Base-by-base conservation (phyloP, 1,284 basidiomycete species). In the Pseudozyma hubeiensis region DNA sequence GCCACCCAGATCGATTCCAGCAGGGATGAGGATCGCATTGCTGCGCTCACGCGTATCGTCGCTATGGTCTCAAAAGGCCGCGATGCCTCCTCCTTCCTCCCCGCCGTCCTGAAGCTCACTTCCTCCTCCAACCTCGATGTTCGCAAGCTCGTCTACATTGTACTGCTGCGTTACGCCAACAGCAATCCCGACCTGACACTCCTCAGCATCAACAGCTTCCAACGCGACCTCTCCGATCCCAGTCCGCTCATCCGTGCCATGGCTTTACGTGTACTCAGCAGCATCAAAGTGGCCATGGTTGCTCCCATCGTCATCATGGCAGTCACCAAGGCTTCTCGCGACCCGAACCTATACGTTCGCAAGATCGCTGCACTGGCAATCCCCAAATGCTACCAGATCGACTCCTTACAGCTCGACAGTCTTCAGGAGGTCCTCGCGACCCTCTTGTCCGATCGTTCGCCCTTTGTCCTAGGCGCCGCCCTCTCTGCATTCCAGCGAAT, bases 161-260 rank as follows among this genome's bases (percentile, higher is more conserved):
- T 96, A 86, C 90, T 99, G 67, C 87, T 98, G 41, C 91, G 94
- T 68, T 96, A 97, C 85, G 94, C 96, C 46, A 75, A 65, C 49
- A 61, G 41, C 46, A 79, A 80, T 19, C 95, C 96, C 8, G 97
- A 99, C 85, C 90, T 99, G 54, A 92, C 97, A 0, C 87, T 99
- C 39, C 88, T 99, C 29, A 96, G 94, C 7, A 97, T 99, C 87
- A 99, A 99, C 86, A 97, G 96, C 10, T 98, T 98, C 84, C 97
- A 99, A 85, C 94, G 94, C 84, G 97, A 99, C 86, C 88, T 99
- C 17, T 90, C 91, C 2, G 96, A 99, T 81, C 87, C 90, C 8
- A 97, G 91, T 65, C 96, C 97, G 0, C 89, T 98, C 76, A 83
- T 86, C n/a, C 83, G 86, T n/a, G 92, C 93, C 11, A 97, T 97